A percentile compares a stretch with the other conserved stretches of the same genome.
Conservation (phyloP, 805 yeast species). For the Candida sakaeoensis region DNA sequence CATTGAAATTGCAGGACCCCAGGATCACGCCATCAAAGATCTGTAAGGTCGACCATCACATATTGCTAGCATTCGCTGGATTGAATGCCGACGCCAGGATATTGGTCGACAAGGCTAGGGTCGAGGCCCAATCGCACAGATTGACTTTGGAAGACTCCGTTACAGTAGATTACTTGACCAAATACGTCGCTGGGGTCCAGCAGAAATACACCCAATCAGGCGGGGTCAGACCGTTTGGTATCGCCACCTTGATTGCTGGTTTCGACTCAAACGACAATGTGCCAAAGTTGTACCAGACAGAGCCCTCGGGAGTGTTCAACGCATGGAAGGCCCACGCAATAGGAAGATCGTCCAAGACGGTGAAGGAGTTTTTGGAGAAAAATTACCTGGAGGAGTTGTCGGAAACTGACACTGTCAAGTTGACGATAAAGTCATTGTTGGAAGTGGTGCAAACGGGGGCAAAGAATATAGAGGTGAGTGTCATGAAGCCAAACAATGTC, state of each 20-base stretch:
- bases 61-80: slow-evolving; percentile 92
- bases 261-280: slow-evolving; percentile 80
- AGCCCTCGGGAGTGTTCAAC: slow-evolving; percentile 94
- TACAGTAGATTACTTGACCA: slow-evolving; percentile 84
- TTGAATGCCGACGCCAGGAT: slow-evolving; percentile 97
- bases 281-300: slow-evolving; percentile 90
- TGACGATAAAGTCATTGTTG: slow-evolving; percentile 80
- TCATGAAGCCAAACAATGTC: slow-evolving; percentile 67
- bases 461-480: slow-evolving; percentile 88
- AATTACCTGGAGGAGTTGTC: slow-evolving; percentile 63
- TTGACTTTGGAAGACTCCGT: slow-evolving; percentile 95
- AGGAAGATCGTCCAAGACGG: slow-evolving; percentile 93
- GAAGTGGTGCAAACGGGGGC: slow-evolving; percentile 99
- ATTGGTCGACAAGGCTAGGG: slow-evolving; percentile 89
- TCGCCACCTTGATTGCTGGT: slow-evolving; percentile 92
- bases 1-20: slow-evolving; percentile 92
- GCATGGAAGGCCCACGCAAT: slow-evolving; percentile 98
- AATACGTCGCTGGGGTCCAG: slow-evolving; percentile 96
- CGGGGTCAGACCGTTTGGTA: slow-evolving; percentile 97
- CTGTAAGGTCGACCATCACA: slow-evolving; percentile 85
- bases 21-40: slow-evolving; percentile 94
- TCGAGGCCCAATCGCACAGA: slow-evolving; percentile 93
- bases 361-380: slow-evolving; percentile 91
- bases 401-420: slow-evolving; percentile 68
- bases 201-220: slow-evolving; percentile 97